Conservation (phyloP, 306 rosid genomes). For the Coriaria nepalensis region DNA sequence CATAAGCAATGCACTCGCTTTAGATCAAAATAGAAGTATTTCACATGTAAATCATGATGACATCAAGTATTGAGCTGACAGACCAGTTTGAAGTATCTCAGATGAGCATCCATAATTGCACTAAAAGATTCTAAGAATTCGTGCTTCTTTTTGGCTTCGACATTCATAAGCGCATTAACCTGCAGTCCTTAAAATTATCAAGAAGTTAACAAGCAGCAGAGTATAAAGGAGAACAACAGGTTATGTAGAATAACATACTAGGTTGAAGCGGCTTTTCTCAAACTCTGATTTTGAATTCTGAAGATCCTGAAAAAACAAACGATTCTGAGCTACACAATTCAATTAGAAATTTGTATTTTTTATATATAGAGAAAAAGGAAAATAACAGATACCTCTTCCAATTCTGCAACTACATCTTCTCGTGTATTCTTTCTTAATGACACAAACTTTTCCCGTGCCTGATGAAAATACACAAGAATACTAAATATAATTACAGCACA, state of each 20-base stretch:
- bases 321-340: slow-evolving; percentile 18
- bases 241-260: slow-evolving; percentile 45
- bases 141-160: slow-evolving; percentile 93
- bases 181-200: slow-evolving; percentile 67
- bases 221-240: slow-evolving; percentile 7
- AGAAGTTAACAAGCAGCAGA: slow-evolving; percentile 24
- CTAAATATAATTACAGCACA: slow-evolving; percentile 3
- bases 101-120: slow-evolving; percentile 97
- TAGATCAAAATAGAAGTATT: slow-evolving; percentile 15
- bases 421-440: slow-evolving; percentile 86
- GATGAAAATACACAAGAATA: slow-evolving; percentile 3
- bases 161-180: slow-evolving; percentile 81
- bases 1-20: slow-evolving; percentile 18
- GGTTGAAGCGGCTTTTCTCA: slow-evolving; percentile 96
- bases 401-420: slow-evolving; percentile 66
- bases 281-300: slow-evolving; percentile 89
- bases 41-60: slow-evolving; percentile 14
- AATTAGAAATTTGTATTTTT: slow-evolving; percentile 13
- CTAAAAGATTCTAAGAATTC: slow-evolving; percentile 91
- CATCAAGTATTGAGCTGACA: slow-evolving; percentile 20
- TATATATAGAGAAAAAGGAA: background rate
- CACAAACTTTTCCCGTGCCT: slow-evolving; percentile 90
- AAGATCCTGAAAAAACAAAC: slow-evolving; percentile 54
- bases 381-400: slow-evolving; percentile 64
- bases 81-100: slow-evolving; percentile 96